phyloP scores from a whole-genome alignment of 768 basidiomycete genomes.

The Tephrocybe sp. region DNA sequence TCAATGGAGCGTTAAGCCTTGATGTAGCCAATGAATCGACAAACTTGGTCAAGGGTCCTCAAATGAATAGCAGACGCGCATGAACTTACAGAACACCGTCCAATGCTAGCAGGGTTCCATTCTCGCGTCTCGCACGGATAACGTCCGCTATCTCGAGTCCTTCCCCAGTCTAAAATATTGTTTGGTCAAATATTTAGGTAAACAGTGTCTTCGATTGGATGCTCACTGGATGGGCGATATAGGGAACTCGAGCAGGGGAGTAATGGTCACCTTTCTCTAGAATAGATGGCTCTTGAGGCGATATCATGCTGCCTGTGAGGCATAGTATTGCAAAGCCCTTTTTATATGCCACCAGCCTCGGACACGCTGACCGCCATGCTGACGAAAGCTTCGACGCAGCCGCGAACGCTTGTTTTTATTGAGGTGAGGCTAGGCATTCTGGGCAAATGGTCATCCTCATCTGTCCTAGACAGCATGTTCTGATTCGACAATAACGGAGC shows the following conservation, averaged over 20 bases:
- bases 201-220: not conserved
- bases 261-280: conserved; percentile 30
- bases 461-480: no score
- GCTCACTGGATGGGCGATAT: conserved; percentile 27
- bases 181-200: no score
- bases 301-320: no score
- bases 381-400: no score
- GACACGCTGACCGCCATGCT: no score
- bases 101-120: conserved; percentile 33
- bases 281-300: no score
- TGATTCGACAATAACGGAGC: no score
- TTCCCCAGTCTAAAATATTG: not conserved
- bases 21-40: not conserved
- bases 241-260: conserved; percentile 40
- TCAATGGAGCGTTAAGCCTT: conserved; percentile 26
- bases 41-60: not conserved
- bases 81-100: conserved; percentile 33
- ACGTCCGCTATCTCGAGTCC: conserved; percentile 32
- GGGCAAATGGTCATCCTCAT: no score
- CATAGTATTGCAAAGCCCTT: no score
- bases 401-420: no score
- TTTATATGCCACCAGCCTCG: no score
- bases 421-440: no score
- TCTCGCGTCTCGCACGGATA: conserved; percentile 30
- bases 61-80: not conserved